phyloP scores from a whole-genome alignment of 1,139 yeast species.

The Candida glucosophila region DNA sequence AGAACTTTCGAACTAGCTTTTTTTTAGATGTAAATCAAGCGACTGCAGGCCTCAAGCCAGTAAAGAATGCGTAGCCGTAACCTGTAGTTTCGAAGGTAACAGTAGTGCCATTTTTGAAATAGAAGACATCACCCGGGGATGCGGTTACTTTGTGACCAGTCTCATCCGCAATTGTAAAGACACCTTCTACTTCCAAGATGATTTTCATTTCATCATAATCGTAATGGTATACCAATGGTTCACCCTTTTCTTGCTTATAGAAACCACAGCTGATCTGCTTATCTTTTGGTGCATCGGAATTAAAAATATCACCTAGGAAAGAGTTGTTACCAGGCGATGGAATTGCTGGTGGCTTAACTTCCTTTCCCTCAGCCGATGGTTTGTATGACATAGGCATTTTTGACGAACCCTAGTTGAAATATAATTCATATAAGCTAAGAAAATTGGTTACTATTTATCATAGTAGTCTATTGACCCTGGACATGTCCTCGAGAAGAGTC shows the following conservation, averaged over 20 bases:
- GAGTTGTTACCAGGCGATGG: constrained; percentile 56
- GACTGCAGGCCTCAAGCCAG: constrained; percentile 50
- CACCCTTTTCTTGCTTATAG: constrained; percentile 60
- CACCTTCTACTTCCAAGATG: constrained; percentile 57
- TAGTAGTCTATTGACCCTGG: too few species aligned
- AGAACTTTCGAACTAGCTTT: too few species aligned
- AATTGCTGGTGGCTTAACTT: constrained; percentile 47
- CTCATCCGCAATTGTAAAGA: constrained; percentile 53
- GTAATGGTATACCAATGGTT: constrained; percentile 55
- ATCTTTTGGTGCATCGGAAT: constrained; percentile 50
- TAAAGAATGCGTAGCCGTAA: constrained; percentile 57
- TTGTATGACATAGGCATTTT: constrained; percentile 54
- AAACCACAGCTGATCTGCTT: constrained; percentile 57
- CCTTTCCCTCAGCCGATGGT: constrained; percentile 46
- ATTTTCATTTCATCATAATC: constrained; percentile 66
- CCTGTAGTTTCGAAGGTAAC: constrained; percentile 61
- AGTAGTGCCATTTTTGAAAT: constrained; percentile 58
- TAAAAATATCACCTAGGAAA: constrained; percentile 55
- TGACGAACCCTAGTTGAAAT: constrained; percentile 2
- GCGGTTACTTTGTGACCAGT: constrained; percentile 50
- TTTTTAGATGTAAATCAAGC: too few species aligned
- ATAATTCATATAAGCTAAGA: too few species aligned
- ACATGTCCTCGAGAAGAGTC: too few species aligned
- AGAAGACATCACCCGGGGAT: constrained; percentile 60
- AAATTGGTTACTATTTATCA: too few species aligned